Conservation (phyloP, 2,329 filamentous ascomycete genomes). For the Ceratocystis colombiana region DNA sequence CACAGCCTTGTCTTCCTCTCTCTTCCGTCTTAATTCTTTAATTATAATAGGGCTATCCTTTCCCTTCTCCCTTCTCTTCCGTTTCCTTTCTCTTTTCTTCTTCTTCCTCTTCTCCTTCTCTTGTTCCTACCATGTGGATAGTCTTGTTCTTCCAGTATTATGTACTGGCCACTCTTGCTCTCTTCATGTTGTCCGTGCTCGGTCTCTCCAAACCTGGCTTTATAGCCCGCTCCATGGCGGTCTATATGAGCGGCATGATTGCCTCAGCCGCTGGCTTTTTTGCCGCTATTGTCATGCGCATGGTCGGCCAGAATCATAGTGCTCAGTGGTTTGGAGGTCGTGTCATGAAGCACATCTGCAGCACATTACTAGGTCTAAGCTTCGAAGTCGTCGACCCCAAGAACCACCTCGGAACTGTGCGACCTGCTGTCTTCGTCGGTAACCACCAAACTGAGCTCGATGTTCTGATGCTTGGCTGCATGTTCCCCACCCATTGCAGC, state of each 20-base stretch:
- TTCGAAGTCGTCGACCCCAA: constrained; percentile 64
- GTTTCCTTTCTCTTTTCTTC: constrained; percentile 10
- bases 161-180: constrained; percentile 40
- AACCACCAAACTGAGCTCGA: constrained; percentile 98
- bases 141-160: constrained; percentile 41
- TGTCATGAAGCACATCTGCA: constrained; percentile 71
- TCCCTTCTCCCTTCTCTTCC: constrained; percentile 3
- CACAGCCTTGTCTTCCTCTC: constrained; percentile 14
- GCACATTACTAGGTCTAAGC: constrained; percentile 60
- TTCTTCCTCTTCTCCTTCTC: constrained; percentile 34
- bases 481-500: constrained; percentile 86
- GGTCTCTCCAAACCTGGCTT: constrained; percentile 51
- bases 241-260: constrained; percentile 52
- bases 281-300: constrained; percentile 59
- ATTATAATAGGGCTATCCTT: constrained; percentile 1
- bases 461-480: constrained; percentile 75
- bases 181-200: constrained; percentile 54
- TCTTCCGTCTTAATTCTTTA: constrained; percentile 5
- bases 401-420: constrained; percentile 50
- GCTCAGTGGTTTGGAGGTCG: constrained; percentile 78
- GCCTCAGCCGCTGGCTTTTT: constrained; percentile 64
- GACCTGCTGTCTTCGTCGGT: constrained; percentile 82
- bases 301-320: constrained; percentile 61
- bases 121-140: constrained; percentile 34
- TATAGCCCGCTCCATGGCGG: constrained; percentile 56